Evolutionary conservation across 805 yeast genomes (phyloP).

Genomic region (Hanseniaspora valbyensis): DNA sequence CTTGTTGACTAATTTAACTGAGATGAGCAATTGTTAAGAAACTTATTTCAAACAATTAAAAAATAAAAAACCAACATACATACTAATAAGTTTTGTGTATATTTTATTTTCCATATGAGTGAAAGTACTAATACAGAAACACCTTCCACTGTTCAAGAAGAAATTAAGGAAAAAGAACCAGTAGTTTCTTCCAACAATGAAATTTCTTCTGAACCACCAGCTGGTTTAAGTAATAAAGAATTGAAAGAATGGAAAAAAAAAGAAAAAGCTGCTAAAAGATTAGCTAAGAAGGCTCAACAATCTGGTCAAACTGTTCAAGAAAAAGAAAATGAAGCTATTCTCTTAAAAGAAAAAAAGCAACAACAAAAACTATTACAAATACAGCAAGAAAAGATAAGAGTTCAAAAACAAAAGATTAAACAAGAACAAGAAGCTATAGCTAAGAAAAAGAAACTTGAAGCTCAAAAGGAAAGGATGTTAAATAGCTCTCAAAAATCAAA

Average conservation of each 20-base stretch:
- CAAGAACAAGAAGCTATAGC: constrained; percentile 23
- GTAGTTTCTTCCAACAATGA: background rate
- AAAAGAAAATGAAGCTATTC: constrained; percentile 32
- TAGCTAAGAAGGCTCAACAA: constrained; percentile 63
- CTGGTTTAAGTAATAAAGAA: constrained; percentile 58
- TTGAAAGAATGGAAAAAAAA: constrained; percentile 78
- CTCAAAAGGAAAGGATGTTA: constrained; percentile 22
- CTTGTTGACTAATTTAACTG: too few species aligned
- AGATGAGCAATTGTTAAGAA: too few species aligned
- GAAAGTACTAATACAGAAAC: background rate
- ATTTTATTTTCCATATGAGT: background rate
- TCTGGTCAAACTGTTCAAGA: constrained; percentile 41
- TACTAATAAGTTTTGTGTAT: background rate
- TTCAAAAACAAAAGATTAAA: constrained; percentile 39
- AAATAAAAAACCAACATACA: background rate
- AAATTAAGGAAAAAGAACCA: background rate
- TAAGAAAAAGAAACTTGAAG: constrained; percentile 36
- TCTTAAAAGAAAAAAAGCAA: constrained; percentile 35
- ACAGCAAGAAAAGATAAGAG: constrained; percentile 44
- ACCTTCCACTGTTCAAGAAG: background rate
- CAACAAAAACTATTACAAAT: constrained; percentile 27
- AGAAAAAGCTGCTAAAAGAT: constrained; percentile 86
- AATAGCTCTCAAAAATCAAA: constrained; percentile 39
- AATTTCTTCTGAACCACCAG: constrained; percentile 11
- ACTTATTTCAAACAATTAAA: too few species aligned